Percentiles rank a stretch among this genome's conserved stretches.
phyloP scores from a whole-genome alignment of 2,329 filamentous ascomycete species.

The Aphanoascus verrucosus region DNA sequence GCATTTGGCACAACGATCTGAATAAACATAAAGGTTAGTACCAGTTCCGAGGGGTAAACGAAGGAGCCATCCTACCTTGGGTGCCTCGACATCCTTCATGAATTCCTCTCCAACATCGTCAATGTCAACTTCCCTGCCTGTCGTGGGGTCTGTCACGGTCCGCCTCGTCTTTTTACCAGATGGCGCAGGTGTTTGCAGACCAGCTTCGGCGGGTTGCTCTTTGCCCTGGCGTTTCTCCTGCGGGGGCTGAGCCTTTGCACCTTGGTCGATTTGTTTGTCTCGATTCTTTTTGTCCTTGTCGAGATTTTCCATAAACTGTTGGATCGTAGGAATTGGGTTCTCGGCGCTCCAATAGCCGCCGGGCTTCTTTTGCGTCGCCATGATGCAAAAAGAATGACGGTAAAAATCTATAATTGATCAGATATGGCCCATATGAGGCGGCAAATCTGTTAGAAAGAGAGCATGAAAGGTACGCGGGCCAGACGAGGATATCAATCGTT shows the following conservation, averaged over 20 bases:
- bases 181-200: constrained; percentile 40
- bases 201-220: constrained; percentile 25
- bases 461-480: background rate
- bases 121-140: constrained; percentile 74
- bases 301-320: constrained; percentile 67
- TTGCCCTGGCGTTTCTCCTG: constrained; percentile 22
- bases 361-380: constrained; percentile 39
- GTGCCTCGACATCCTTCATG: constrained; percentile 60
- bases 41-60: background rate
- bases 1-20: constrained; percentile 79
- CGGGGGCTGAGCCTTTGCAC: constrained; percentile 34
- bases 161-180: constrained; percentile 40
- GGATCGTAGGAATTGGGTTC: constrained; percentile 80
- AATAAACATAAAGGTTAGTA: background rate
- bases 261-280: constrained; percentile 59
- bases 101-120: constrained; percentile 65
- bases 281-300: constrained; percentile 68
- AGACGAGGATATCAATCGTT: background rate
- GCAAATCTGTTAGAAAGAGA: background rate
- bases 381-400: constrained; percentile 19
- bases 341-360: constrained; percentile 68
- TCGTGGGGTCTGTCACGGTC: constrained; percentile 74
- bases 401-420: no score
- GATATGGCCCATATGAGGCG: background rate
- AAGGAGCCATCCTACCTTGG: constrained; percentile 45